Conservation (phyloP, 768 basidiomycete species). For the Mycena amicta region DNA sequence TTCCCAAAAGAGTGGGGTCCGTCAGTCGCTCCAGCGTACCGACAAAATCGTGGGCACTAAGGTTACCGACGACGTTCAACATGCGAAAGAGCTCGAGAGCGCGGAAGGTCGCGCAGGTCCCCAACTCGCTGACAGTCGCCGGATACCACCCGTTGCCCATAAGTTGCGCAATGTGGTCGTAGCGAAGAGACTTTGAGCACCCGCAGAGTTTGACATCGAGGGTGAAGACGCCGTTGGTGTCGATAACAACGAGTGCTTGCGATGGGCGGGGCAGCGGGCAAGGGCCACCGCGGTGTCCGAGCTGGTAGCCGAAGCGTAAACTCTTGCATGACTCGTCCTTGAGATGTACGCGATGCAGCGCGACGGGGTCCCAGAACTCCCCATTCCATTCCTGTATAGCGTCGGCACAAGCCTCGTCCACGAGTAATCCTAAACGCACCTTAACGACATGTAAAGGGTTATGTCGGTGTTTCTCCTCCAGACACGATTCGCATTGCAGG, state of each 20-base stretch:
- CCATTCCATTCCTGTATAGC: constrained; percentile 4
- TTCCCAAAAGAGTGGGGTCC: not conserved
- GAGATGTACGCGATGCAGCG: not conserved
- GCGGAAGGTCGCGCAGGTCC: constrained; percentile 11
- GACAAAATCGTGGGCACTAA: constrained; percentile 17
- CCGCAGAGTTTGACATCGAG: constrained; percentile 1
- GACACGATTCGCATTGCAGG: not conserved
- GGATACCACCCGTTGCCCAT: constrained; percentile 18
- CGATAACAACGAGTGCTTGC: not conserved
- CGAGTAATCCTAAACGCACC: not conserved
- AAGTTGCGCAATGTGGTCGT: constrained; percentile 1
- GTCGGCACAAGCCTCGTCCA: not conserved
- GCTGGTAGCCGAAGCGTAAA: not conserved
- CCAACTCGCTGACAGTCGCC: constrained; percentile 6
- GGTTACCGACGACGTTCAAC: constrained; percentile 15
- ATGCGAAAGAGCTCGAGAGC: constrained; percentile 13
- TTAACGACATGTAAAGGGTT: not conserved
- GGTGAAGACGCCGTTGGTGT: not conserved
- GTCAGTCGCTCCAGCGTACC: constrained; percentile 9
- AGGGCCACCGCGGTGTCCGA: not conserved
- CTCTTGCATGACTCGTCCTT: not conserved
- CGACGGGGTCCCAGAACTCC: not conserved
- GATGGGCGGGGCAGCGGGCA: not conserved
- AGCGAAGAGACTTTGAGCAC: not conserved
- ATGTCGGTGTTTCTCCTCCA: not conserved